These are phyloP conservation scores for Avena sativa DNA, from an alignment of 176 grass and related monocot species.

Conservation along the genomic window DNA sequence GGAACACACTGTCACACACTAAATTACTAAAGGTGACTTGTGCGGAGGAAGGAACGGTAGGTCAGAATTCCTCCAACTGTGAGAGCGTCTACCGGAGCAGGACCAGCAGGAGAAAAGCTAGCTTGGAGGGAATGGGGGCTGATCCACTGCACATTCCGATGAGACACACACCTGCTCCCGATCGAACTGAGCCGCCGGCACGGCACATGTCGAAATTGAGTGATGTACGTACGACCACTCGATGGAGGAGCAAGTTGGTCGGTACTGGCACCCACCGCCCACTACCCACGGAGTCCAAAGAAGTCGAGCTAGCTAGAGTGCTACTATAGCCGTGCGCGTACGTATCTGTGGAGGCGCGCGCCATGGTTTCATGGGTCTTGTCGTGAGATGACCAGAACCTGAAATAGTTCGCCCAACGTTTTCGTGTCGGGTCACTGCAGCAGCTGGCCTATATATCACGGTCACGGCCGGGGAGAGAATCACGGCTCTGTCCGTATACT, in stretches of 20 bases:
- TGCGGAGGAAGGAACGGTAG: constrained; percentile 45
- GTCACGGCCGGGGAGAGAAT: neutral
- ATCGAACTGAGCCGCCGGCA: neutral
- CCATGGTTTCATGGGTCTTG: neutral
- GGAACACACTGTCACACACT: constrained; percentile 50
- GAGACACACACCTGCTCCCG: constrained; percentile 16
- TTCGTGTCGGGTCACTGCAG: constrained; percentile 28
- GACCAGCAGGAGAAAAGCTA: constrained; percentile 23
- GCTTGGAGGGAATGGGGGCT: neutral
- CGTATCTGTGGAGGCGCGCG: neutral
- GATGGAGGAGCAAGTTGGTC: constrained; percentile 33
- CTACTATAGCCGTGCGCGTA: neutral
- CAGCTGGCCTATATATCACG: neutral
- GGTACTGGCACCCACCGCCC: neutral
- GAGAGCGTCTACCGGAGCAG: constrained; percentile 53
- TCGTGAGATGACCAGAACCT: constrained; percentile 44
- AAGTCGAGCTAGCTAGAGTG: neutral
- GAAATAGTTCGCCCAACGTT: constrained; percentile 48
- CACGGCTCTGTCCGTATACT: neutral
- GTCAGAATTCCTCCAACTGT: constrained; percentile 54
- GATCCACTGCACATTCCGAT: constrained; percentile 9
- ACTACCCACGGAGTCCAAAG: neutral
- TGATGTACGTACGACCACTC: neutral
- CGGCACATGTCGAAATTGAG: constrained; percentile 19
- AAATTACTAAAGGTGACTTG: constrained; percentile 21